These are phyloP conservation scores for Dioscorea cayenensis DNA, from an alignment of 116 monocot species.

Conservation along the genomic window DNA sequence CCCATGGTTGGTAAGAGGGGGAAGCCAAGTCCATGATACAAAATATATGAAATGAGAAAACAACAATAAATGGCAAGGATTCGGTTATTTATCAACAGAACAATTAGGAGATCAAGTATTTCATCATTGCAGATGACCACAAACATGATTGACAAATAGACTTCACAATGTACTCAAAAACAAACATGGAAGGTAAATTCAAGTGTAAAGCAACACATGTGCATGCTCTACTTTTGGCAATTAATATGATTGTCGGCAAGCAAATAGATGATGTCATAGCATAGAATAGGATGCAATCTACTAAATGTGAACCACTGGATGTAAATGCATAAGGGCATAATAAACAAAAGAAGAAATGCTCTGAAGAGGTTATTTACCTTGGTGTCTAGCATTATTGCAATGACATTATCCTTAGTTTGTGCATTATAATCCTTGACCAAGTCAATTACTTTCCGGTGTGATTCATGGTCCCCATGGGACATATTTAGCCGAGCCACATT, in stretches of 20 bases:
- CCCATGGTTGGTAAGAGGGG: no score
- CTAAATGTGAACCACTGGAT: background rate
- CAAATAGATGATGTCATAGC: background rate
- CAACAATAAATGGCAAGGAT: no score
- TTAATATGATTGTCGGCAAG: background rate
- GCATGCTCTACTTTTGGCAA: background rate
- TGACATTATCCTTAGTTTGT: constrained; percentile 20
- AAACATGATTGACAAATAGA: no score
- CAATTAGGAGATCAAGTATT: no score
- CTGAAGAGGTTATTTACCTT: constrained; percentile 17
- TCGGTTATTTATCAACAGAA: no score
- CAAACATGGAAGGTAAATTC: background rate
- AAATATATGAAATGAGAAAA: no score
- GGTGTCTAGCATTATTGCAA: constrained; percentile 39
- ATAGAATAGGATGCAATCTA: background rate
- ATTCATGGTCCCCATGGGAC: constrained; percentile 33
- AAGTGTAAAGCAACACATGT: background rate
- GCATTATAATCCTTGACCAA: constrained; percentile 37
- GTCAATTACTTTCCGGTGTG: constrained; percentile 33
- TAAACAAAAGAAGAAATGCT: background rate
- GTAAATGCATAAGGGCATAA: background rate
- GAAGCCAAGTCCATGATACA: no score
- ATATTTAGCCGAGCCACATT: constrained; percentile 33
- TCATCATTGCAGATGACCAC: no score
- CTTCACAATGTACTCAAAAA: background rate